Evolutionary conservation across 441 rosid genomes (phyloP), one percentile per base, ranked within the genome.

Genomic region (Aleurites moluccanus): DNA sequence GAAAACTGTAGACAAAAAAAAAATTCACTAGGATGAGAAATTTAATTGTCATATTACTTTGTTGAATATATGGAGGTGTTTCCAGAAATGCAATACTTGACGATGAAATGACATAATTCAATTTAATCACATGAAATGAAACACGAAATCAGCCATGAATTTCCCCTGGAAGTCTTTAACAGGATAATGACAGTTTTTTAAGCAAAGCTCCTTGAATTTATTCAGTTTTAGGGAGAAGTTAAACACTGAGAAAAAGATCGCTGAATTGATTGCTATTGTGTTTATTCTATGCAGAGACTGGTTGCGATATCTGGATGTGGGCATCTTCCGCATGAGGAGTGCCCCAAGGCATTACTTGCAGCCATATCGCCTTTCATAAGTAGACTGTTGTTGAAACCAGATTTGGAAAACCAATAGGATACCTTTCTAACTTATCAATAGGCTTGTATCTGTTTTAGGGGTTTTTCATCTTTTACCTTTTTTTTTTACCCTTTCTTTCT

Each of bases 261-360:
- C 28, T 38, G 16, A 42, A 69, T 28, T 70, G 45, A 6, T 69
- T 47, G 6, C 61, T 75, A 18, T 28, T 57, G 35, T 40, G 45
- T 18, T 35, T 69, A 77, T 68, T 20, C 47, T 35, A 1, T 81
- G 87, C 96, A 95, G 98, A 91, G 98, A 86, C 85, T 92, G 76
- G 97, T 95, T 50, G 93, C 98, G 23, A 90, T 95, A 85, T 91
- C 97, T 0, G 95, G 98, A 72, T 92, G 99, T 56, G 99, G 99
- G 45, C 99, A 95, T 85, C 93, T 95, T 77, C 99, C 98, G 20
- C 99, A 95, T 1, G 99, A 92, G 86, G 99, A 95, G 84, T 88
- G 96, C 87, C 99, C 99, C 44, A 90, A 90, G 84, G 92, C 95
- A 75, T 85, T 95, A 78, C 90, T 92, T 76, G 97, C 98, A 68